A percentile compares a stretch with the other conserved stretches of the same genome.
Evolutionary conservation across 2,329 filamentous ascomycete species (phyloP).

Genomic region (Nemania sp.): DNA sequence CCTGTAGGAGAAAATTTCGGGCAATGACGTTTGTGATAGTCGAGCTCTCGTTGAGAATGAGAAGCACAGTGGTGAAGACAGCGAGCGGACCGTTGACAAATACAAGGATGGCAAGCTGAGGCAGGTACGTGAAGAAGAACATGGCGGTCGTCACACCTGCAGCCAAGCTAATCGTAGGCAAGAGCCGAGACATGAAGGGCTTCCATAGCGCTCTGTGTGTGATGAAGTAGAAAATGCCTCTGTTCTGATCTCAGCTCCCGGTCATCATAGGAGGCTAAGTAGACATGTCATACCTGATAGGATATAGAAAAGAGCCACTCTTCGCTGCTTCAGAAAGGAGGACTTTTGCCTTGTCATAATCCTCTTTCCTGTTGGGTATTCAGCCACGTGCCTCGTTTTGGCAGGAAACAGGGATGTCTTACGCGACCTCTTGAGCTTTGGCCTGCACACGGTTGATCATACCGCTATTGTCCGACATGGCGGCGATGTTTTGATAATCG

Average conservation of each 20-base stretch:
- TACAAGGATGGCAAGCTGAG: constrained; percentile 79
- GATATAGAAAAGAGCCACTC: constrained; percentile 84
- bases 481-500: background rate
- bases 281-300: constrained; percentile 60
- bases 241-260: constrained; percentile 17
- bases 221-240: constrained; percentile 63
- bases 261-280: background rate
- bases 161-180: constrained; percentile 70
- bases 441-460: constrained; percentile 40
- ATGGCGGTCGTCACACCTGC: constrained; percentile 73
- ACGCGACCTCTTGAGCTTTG: constrained; percentile 57
- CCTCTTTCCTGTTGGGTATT: constrained; percentile 59
- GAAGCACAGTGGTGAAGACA: constrained; percentile 70
- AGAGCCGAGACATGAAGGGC: constrained; percentile 58
- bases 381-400: too few species aligned
- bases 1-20: constrained; percentile 75
- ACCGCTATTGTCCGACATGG: constrained; percentile 31
- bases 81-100: constrained; percentile 85
- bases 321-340: constrained; percentile 70
- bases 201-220: constrained; percentile 61
- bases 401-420: constrained; percentile 38
- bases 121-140: constrained; percentile 86
- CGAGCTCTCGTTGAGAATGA: constrained; percentile 67
- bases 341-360: constrained; percentile 67
- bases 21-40: constrained; percentile 60